Evolutionary conservation across 116 monocot genomes (phyloP), one percentile per base, ranked within the genome.

Genomic region (Trichopus zeylanicus): DNA sequence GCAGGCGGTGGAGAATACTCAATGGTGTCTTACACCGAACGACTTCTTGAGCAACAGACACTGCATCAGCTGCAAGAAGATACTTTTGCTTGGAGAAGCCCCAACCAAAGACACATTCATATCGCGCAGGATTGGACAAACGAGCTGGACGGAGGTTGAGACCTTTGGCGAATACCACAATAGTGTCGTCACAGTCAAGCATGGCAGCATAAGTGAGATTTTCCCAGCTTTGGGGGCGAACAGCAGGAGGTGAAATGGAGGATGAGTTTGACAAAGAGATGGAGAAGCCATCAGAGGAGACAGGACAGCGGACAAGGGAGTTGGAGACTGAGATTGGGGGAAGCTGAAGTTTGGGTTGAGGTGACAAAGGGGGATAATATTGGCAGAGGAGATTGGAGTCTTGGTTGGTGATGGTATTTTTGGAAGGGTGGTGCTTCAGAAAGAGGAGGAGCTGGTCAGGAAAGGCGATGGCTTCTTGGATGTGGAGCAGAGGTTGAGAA

Each of bases 141-240:
- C 81, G 79, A 8, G 66, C 78, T 0, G 89, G 70, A 5, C 86
- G 79, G 33, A 94, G 94, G 59, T 89, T 94, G 37, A 89, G 62
- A 29, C 94, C 94, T 70, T 94, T 94, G 59, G 83, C 86, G 46
- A 94, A 94, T 55, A 83, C 77, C 46, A 94, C 19, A 13, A 89
- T 94, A 67, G 89, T 71, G 67, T 89, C 81, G 60, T 89, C 94
- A 1, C 18, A 33, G 52, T 94, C 94, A 22, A 94, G 66, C 12
- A 86, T 33, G 8, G 94, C 68, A 1, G 79, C 59, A 62, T 94
- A 94, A 18, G 73, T 74, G 8, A 94, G 70, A 38, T 56, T 80
- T 66, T 89, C 83, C 83, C 86, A 94, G n/a, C 21, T 65, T 9
- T 25, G 59, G 10, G 82, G 77, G 10, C 16, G 56, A 27, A 73